A percentile compares a stretch with the other conserved stretches of the same genome.
Conservation (phyloP, 495 filamentous ascomycete species). For the Polyplosphaeria fusca region DNA sequence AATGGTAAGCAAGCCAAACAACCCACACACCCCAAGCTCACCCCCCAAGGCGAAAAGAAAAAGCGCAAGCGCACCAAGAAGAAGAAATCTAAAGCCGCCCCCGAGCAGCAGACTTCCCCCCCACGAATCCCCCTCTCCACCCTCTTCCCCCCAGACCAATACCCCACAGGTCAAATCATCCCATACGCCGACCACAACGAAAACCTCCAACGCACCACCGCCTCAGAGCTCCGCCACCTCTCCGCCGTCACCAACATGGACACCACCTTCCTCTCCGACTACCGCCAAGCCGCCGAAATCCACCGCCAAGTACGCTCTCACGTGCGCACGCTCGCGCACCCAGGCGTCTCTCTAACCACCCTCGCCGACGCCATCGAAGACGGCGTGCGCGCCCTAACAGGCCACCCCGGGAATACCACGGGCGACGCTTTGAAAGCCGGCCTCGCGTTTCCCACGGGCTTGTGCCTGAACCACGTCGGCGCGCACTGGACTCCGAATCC, state of each 20-base stretch:
- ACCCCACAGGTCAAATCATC: constrained; percentile 77
- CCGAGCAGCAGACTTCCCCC: constrained; percentile 63
- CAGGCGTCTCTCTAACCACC: constrained; percentile 73
- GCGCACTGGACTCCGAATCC: constrained; percentile 91
- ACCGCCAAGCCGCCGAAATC: constrained; percentile 80
- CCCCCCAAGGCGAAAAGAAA: constrained; percentile 52
- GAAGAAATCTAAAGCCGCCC: constrained; percentile 56
- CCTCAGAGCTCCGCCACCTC: constrained; percentile 82
- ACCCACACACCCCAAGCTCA: constrained; percentile 17
- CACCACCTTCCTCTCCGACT: constrained; percentile 74
- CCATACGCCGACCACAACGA: constrained; percentile 62
- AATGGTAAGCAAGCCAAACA: constrained; percentile 22
- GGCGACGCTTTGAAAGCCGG: constrained; percentile 77
- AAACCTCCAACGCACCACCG: constrained; percentile 76
- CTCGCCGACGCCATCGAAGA: constrained; percentile 87
- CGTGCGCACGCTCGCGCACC: constrained; percentile 76
- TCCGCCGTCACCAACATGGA: constrained; percentile 69
- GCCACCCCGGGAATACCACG: constrained; percentile 72
- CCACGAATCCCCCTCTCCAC: constrained; percentile 71
- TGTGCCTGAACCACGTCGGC: constrained; percentile 82
- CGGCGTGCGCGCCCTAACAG: constrained; percentile 72
- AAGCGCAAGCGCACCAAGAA: constrained; percentile 65
- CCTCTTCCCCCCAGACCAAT: constrained; percentile 71
- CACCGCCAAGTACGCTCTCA: constrained; percentile 86
- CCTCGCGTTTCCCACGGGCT: constrained; percentile 84